phyloP scores from a whole-genome alignment of 192 early-diverging fungal genomes.

The Pilobolus umbonatus region DNA sequence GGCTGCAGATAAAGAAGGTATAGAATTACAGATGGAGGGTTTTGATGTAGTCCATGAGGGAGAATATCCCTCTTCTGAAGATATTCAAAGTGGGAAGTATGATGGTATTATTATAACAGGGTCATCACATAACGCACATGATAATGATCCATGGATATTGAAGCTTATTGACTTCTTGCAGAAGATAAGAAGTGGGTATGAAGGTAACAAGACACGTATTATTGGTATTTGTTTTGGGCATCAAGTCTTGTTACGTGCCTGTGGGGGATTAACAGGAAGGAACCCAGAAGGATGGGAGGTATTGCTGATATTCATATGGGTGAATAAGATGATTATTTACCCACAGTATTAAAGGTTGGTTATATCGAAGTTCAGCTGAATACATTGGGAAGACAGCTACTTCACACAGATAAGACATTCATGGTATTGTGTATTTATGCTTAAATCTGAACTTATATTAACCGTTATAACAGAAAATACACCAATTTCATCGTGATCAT shows the following conservation, averaged over 20 bases:
- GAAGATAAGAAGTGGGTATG: conserved; percentile 5
- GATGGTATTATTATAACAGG: conserved; percentile 55
- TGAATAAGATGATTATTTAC: background rate
- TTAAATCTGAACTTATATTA: too few relatives aligned
- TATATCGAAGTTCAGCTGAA: conserved; percentile 34
- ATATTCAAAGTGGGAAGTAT: conserved; percentile 12
- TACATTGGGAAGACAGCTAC: conserved; percentile 31
- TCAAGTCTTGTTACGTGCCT: conserved; percentile 70
- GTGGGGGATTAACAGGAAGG: conserved; percentile 50
- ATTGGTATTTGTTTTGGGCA: conserved; percentile 85
- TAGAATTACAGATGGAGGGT: conserved; percentile 20
- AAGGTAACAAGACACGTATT: conserved; percentile 39
- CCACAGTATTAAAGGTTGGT: conserved; percentile 36
- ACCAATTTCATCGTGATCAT: conserved; percentile 68
- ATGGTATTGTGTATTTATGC: too few relatives aligned
- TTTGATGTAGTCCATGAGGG: conserved; percentile 43
- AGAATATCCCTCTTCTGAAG: conserved; percentile 23
- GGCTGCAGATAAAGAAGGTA: conserved; percentile 16
- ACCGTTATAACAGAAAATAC: too few relatives aligned
- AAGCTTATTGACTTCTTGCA: conserved; percentile 52
- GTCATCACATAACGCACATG: conserved; percentile 58
- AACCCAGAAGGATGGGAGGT: conserved; percentile 76
- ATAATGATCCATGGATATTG: conserved; percentile 62
- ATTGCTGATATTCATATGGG: too few relatives aligned
- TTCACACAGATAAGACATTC: conserved; percentile 15